phyloP scores from a whole-genome alignment of 116 monocot species.

The Dioscorea cayenensis region DNA sequence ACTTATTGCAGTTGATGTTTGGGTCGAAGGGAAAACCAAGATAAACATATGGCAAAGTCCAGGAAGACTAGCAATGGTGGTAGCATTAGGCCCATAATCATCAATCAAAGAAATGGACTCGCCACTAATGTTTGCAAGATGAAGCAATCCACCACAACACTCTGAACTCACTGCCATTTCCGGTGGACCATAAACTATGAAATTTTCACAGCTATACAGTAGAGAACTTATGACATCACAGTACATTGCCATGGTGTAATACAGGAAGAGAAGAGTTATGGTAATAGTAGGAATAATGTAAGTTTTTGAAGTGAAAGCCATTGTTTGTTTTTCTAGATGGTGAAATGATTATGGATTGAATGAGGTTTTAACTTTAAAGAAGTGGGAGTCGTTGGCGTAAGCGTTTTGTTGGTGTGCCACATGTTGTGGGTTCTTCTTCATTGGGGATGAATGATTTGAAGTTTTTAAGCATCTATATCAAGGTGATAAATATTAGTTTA shows the following conservation, averaged over 20 bases:
- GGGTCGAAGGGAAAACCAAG: constrained; percentile 53
- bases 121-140: constrained; percentile 24
- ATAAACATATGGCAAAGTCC: constrained; percentile 53
- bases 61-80: constrained; percentile 40
- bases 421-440: background rate
- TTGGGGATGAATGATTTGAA: too few relatives aligned
- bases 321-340: background rate
- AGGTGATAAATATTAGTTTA: too few relatives aligned
- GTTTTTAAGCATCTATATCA: too few relatives aligned
- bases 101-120: constrained; percentile 25
- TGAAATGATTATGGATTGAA: background rate
- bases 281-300: too few relatives aligned
- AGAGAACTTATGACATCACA: too few relatives aligned
- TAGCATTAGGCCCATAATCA: constrained; percentile 32
- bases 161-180: constrained; percentile 9
- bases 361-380: background rate
- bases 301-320: too few relatives aligned
- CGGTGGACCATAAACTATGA: too few relatives aligned
- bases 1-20: constrained; percentile 37
- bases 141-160: constrained; percentile 43
- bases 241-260: too few relatives aligned
- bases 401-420: background rate
- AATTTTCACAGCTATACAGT: too few relatives aligned
- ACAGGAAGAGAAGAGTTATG: too few relatives aligned
- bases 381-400: background rate